Percentiles rank a stretch among this genome's conserved stretches.
These are phyloP conservation scores for Xylaria flabelliformis DNA, from an alignment of 495 filamentous ascomycete species.

Conservation along the genomic window DNA sequence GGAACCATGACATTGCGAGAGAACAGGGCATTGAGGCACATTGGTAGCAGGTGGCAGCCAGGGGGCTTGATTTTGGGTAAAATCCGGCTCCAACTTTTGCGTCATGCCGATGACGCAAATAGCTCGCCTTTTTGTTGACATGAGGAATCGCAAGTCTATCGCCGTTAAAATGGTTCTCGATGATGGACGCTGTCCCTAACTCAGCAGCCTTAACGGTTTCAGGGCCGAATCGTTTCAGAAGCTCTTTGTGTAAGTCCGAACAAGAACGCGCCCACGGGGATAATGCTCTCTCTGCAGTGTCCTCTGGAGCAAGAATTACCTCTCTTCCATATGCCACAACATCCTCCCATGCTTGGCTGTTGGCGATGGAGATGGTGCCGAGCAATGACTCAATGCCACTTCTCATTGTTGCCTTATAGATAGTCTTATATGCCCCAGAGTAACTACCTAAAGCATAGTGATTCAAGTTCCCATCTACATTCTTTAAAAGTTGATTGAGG, in stretches of 20 bases:
- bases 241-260: conserved; percentile 21
- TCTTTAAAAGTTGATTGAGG: background rate
- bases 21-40: conserved; percentile 4
- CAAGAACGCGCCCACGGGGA: conserved; percentile 16
- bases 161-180: conserved; percentile 16
- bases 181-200: conserved; percentile 7
- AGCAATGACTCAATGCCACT: conserved; percentile 1
- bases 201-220: conserved; percentile 15
- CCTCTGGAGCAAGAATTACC: conserved; percentile 15
- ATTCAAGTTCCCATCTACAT: background rate
- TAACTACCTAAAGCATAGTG: conserved; percentile 17
- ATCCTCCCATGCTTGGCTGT: conserved; percentile 12
- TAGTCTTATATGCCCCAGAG: conserved; percentile 14
- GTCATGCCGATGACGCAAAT: conserved; percentile 12
- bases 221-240: conserved; percentile 20
- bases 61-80: conserved; percentile 23
- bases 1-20: conserved; percentile 19
- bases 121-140: conserved; percentile 25
- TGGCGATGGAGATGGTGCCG: conserved; percentile 7
- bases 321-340: conserved; percentile 20
- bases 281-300: conserved; percentile 8
- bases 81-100: conserved; percentile 16
- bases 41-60: conserved; percentile 18
- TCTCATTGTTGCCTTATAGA: conserved; percentile 23
- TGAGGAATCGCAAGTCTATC: conserved; percentile 20